A percentile compares a stretch with the other conserved stretches of the same genome.
phyloP scores from a whole-genome alignment of 1,284 basidiomycete genomes.

The Moesziomyces aphidis region DNA sequence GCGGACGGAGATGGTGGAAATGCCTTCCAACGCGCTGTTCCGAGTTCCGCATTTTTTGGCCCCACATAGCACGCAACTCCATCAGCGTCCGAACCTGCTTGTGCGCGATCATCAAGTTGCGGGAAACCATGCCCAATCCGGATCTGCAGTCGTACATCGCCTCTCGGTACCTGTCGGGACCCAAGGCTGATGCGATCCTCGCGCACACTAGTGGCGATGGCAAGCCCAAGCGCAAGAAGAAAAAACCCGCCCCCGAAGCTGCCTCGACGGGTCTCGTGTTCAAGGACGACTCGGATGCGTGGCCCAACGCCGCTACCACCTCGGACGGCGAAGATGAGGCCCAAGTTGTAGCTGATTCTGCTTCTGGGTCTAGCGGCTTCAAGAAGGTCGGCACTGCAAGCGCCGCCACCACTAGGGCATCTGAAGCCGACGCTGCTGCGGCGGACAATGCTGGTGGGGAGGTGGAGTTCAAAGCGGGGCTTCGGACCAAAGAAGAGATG shows the following conservation, averaged over 20 bases:
- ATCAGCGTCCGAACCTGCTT: neutral
- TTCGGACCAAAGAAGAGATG: slow-evolving; percentile 54
- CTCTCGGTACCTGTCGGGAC: slow-evolving; percentile 88
- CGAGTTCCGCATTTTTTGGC: neutral
- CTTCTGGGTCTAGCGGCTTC: slow-evolving; percentile 15
- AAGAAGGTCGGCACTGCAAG: slow-evolving; percentile 21
- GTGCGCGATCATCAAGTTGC: neutral
- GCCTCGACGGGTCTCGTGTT: slow-evolving; percentile 44
- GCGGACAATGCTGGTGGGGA: neutral
- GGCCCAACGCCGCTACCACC: slow-evolving; percentile 10
- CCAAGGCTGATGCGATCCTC: slow-evolving; percentile 95
- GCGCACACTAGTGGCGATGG: slow-evolving; percentile 73
- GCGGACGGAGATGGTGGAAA: neutral
- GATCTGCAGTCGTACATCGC: slow-evolving; percentile 72
- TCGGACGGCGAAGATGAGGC: slow-evolving; percentile 39
- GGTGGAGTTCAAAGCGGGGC: slow-evolving; percentile 40
- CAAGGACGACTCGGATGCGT: slow-evolving; percentile 53
- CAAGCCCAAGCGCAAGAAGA: slow-evolving; percentile 75
- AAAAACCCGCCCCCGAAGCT: slow-evolving; percentile 72
- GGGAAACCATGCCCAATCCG: slow-evolving; percentile 54
- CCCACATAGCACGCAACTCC: neutral
- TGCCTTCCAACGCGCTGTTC: no score
- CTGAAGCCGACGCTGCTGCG: neutral
- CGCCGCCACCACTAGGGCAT: neutral
- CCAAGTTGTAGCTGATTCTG: slow-evolving; percentile 26